Percentiles rank a stretch among this genome's conserved stretches.
phyloP scores from a whole-genome alignment of 2,329 filamentous ascomycete genomes.

The Torrubiella hemipterigena region DNA sequence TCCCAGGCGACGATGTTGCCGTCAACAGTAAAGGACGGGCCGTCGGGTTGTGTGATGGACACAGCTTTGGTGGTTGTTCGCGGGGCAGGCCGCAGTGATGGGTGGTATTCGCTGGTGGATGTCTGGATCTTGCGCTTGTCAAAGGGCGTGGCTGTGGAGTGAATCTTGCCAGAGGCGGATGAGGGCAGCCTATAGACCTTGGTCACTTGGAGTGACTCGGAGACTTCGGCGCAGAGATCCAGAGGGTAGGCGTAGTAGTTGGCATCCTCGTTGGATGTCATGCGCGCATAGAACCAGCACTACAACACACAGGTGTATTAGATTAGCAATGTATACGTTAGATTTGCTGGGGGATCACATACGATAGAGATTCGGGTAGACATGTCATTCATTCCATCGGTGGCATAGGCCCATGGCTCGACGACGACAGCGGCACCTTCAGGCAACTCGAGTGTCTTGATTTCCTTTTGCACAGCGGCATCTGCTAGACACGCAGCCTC shows the following conservation, averaged over 20 bases:
- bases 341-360: too few species aligned
- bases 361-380: conserved; percentile 35
- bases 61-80: conserved; percentile 17
- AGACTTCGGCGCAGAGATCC: conserved; percentile 37
- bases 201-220: conserved; percentile 29
- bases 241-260: conserved; percentile 46
- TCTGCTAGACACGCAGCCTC: conserved; percentile 34
- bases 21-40: conserved; percentile 26
- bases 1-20: conserved; percentile 38
- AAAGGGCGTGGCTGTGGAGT: conserved; percentile 19
- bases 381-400: conserved; percentile 41
- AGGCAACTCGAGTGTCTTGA: conserved; percentile 29
- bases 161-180: conserved; percentile 19
- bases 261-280: conserved; percentile 29
- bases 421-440: conserved; percentile 29
- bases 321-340: neutral
- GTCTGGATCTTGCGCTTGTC: conserved; percentile 27
- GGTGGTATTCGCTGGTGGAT: conserved; percentile 28
- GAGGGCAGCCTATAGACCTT: conserved; percentile 34
- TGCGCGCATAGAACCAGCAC: conserved; percentile 24
- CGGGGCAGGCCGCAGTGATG: conserved; percentile 12
- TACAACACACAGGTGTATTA: conserved; percentile 5
- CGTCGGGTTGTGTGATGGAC: conserved; percentile 17
- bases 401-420: conserved; percentile 44
- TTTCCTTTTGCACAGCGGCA: conserved; percentile 26